These are phyloP conservation scores for Tuber aestivum DNA, from an alignment of 495 filamentous ascomycete genomes.

Conservation along the genomic window DNA sequence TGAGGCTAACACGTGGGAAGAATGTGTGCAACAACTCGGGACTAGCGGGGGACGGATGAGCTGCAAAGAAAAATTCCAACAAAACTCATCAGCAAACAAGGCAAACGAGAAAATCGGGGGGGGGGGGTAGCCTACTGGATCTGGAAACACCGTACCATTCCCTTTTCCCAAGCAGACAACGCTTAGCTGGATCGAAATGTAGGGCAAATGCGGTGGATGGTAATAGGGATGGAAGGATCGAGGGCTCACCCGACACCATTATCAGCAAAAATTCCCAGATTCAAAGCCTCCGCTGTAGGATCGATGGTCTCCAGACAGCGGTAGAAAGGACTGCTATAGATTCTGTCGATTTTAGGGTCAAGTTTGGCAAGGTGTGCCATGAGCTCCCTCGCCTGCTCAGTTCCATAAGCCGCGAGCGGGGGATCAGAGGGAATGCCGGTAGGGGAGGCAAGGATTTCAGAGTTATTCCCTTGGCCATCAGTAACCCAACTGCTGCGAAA, in stretches of 20 bases:
- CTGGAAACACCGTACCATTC: slow-evolving; percentile 83
- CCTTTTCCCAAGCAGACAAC: slow-evolving; percentile 40
- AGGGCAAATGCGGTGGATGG: slow-evolving; percentile 5
- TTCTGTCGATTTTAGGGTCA: slow-evolving; percentile 61
- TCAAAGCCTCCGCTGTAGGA: slow-evolving; percentile 58
- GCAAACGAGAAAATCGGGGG: not conserved
- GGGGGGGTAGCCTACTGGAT: slow-evolving; percentile 49
- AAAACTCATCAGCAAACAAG: not conserved
- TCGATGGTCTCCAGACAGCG: slow-evolving; percentile 83
- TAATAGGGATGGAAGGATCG: not conserved
- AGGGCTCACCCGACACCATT: slow-evolving; percentile 42
- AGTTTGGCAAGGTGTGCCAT: slow-evolving; percentile 56
- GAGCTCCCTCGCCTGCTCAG: slow-evolving; percentile 75
- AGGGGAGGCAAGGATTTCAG: slow-evolving; percentile 61
- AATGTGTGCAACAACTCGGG: slow-evolving; percentile 53
- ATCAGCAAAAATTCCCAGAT: slow-evolving; percentile 37
- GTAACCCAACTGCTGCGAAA: slow-evolving; percentile 87
- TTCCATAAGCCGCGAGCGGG: slow-evolving; percentile 77
- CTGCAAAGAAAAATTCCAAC: not conserved
- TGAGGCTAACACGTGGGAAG: slow-evolving; percentile 57
- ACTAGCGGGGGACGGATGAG: slow-evolving; percentile 71
- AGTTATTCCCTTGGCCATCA: slow-evolving; percentile 71
- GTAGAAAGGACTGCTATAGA: slow-evolving; percentile 87
- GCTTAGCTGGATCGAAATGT: not conserved
- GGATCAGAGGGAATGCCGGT: slow-evolving; percentile 82